Evolutionary conservation across 164 flowering plant species (phyloP).

Genomic region (Vitis labrusca): DNA sequence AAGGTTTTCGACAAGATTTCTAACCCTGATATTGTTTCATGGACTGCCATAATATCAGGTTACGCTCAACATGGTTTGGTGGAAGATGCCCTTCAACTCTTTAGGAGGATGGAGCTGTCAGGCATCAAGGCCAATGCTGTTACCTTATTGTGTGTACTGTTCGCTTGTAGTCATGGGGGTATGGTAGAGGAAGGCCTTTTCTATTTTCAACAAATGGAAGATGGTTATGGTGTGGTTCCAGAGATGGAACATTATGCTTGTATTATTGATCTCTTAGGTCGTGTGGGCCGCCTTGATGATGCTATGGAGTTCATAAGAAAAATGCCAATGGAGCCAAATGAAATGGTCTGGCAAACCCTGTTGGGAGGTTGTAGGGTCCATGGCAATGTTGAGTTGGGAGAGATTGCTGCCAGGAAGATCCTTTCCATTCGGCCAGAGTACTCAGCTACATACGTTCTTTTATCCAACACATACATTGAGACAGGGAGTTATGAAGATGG

Average conservation of each 20-base stretch:
- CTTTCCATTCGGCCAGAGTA: constrained; percentile 42
- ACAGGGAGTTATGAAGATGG: constrained; percentile 40
- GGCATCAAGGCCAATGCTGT: constrained; percentile 40
- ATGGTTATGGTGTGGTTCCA: constrained; percentile 41
- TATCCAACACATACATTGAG: constrained; percentile 50
- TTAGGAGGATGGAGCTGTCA: constrained; percentile 42
- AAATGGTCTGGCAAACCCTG: constrained; percentile 59
- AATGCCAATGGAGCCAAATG: constrained; percentile 62
- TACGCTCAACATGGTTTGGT: constrained; percentile 60
- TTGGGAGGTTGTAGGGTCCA: constrained; percentile 61
- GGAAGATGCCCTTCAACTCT: constrained; percentile 41
- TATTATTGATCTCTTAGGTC: constrained; percentile 66
- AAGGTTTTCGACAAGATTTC: constrained; percentile 35
- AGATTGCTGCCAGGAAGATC: constrained; percentile 54
- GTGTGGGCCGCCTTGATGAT: constrained; percentile 53
- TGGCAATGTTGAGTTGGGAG: constrained; percentile 51
- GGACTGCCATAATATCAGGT: constrained; percentile 63
- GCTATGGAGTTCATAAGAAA: constrained; percentile 46
- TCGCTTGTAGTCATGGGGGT: constrained; percentile 75
- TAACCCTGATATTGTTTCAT: constrained; percentile 53
- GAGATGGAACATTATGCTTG: constrained; percentile 70
- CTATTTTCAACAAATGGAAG: constrained; percentile 46
- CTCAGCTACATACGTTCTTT: constrained; percentile 56
- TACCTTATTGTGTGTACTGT: constrained; percentile 55
- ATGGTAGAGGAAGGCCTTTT: constrained; percentile 56